These are phyloP conservation scores for Cladophialophora psammophila DNA, from an alignment of 2,329 filamentous ascomycete species.

Conservation along the genomic window DNA sequence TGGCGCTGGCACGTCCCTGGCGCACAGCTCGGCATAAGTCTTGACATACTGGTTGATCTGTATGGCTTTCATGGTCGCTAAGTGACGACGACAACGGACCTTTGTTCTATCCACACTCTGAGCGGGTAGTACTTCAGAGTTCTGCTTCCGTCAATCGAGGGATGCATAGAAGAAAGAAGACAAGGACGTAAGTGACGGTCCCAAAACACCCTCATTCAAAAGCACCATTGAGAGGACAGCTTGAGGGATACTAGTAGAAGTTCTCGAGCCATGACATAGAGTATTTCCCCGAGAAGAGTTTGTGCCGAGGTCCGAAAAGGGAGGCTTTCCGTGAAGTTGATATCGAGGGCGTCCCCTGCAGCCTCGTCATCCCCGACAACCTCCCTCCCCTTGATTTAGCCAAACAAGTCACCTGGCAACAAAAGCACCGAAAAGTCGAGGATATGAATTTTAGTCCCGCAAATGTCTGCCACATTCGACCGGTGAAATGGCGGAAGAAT, in stretches of 20 bases:
- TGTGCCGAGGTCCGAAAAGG: neutral
- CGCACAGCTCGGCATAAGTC: conserved; percentile 44
- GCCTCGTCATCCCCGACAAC: neutral
- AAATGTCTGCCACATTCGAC: neutral
- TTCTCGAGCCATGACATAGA: neutral
- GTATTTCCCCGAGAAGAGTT: neutral
- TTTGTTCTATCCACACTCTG: too few species aligned
- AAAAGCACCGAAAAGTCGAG: too few species aligned
- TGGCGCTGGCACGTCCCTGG: conserved; percentile 47
- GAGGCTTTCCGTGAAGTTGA: neutral
- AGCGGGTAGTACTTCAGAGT: too few species aligned
- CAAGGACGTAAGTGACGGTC: too few species aligned
- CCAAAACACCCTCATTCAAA: too few species aligned
- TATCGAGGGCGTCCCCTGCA: neutral
- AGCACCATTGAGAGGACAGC: too few species aligned
- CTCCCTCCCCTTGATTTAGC: neutral
- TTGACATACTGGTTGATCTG: conserved; percentile 48
- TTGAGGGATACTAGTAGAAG: neutral
- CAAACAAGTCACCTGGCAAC: neutral
- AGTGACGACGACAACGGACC: neutral
- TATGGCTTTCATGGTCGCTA: conserved; percentile 52
- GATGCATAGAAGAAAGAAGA: too few species aligned
- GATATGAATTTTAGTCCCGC: neutral
- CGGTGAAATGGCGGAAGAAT: neutral
- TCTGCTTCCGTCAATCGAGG: too few species aligned